Evolutionary conservation across 129 eudicot species (phyloP).

Genomic region (Arctium lappa): DNA sequence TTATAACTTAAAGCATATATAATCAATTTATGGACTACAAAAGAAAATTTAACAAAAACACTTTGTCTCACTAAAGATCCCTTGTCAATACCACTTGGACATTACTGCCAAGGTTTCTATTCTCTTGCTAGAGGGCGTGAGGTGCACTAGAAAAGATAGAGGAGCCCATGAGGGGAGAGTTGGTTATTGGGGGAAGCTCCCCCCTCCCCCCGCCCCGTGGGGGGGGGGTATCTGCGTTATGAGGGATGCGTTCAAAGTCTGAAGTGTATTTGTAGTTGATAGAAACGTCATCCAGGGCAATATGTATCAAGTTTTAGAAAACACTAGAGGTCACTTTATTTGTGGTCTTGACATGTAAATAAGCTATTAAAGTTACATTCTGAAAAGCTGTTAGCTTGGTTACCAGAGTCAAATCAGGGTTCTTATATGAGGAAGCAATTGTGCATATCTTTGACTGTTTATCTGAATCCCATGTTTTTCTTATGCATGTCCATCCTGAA

Average conservation of each 20-base stretch:
- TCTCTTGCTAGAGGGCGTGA: too few relatives aligned
- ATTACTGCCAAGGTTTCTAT: too few relatives aligned
- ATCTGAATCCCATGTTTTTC: neutral
- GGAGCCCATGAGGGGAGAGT: too few relatives aligned
- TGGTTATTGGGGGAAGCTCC: too few relatives aligned
- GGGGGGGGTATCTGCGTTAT: too few relatives aligned
- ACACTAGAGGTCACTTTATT: neutral
- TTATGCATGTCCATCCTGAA: neutral
- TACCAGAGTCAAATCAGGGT: neutral
- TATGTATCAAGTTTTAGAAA: neutral
- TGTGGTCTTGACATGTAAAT: neutral
- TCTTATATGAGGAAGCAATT: neutral
- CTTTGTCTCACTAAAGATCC: neutral
- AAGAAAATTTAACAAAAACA: neutral
- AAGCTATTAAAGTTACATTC: neutral
- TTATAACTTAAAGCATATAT: neutral
- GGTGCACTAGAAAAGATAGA: too few relatives aligned
- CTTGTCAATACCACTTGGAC: too few relatives aligned
- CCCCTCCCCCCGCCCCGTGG: too few relatives aligned
- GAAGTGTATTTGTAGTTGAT: too few relatives aligned
- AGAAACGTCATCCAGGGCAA: too few relatives aligned
- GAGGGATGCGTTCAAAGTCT: too few relatives aligned
- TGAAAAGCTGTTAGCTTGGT: neutral
- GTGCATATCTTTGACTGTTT: neutral
- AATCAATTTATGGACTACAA: neutral